phyloP scores from a whole-genome alignment of 139 green algal species.

The Haematococcus sp. region DNA sequence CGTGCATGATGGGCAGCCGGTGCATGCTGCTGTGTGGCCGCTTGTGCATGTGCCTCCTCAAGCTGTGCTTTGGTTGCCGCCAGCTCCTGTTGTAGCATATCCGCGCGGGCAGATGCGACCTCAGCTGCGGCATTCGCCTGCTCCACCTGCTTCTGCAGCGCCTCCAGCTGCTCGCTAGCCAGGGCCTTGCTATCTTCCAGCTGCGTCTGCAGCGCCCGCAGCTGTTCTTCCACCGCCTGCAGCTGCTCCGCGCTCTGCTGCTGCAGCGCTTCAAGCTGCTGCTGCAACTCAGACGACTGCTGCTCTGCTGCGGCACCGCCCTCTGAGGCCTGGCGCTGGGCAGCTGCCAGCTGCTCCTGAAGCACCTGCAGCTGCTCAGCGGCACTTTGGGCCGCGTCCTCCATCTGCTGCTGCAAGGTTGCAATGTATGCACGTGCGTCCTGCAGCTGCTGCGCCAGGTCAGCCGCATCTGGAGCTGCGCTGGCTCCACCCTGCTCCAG shows the following conservation, averaged over 20 bases:
- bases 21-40: not conserved
- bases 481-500: not conserved
- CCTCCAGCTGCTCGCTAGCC: not conserved
- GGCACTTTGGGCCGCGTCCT: not conserved
- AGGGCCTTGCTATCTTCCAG: not conserved
- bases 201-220: not conserved
- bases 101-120: not conserved
- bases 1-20: not conserved
- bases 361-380: not conserved
- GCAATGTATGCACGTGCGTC: not conserved
- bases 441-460: not conserved
- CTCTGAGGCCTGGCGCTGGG: not conserved
- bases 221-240: not conserved
- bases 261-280: not conserved
- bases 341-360: conserved; percentile 5
- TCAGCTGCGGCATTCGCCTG: not conserved
- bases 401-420: too few relatives aligned
- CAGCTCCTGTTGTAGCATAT: not conserved
- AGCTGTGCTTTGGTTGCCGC: not conserved
- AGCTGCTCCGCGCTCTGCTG: not conserved
- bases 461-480: not conserved
- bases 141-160: not conserved
- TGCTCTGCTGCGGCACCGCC: not conserved
- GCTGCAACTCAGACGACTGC: not conserved
- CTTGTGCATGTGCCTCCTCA: not conserved